phyloP scores from a whole-genome alignment of 495 filamentous ascomycete genomes.

The Hypoxylon crocopeplum region DNA sequence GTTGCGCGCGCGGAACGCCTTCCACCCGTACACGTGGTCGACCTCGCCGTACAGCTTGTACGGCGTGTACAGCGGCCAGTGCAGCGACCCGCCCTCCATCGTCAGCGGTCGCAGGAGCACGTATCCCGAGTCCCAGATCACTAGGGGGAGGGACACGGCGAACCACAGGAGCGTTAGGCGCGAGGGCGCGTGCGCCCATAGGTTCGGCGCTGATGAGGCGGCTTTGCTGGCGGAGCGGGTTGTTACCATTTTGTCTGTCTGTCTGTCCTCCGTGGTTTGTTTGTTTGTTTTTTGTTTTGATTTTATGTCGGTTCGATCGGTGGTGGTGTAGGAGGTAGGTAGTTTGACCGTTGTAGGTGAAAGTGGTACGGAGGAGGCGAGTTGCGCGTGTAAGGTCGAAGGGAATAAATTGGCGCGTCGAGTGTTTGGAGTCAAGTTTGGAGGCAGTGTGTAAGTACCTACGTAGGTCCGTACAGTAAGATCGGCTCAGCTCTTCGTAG shows the following conservation, averaged over 20 bases:
- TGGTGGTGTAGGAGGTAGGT: constrained; percentile 1
- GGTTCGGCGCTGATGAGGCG: constrained; percentile 5
- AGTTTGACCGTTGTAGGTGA: too few species aligned
- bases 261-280: background rate
- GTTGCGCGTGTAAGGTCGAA: too few species aligned
- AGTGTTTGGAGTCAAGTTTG: too few species aligned
- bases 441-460: too few species aligned
- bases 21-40: constrained; percentile 86
- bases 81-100: constrained; percentile 80
- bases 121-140: constrained; percentile 85
- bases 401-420: too few species aligned
- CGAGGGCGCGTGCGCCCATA: constrained; percentile 73
- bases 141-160: constrained; percentile 75
- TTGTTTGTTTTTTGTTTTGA: background rate
- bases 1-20: constrained; percentile 71
- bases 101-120: constrained; percentile 80
- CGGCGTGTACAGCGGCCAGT: constrained; percentile 77
- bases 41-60: constrained; percentile 83
- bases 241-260: constrained; percentile 32
- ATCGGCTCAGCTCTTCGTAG: too few species aligned
- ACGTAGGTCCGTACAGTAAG: too few species aligned
- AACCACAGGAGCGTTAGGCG: constrained; percentile 75
- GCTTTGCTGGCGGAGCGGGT: constrained; percentile 40
- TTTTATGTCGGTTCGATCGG: background rate
- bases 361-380: too few species aligned